Percentiles rank a stretch among this genome's conserved stretches.
These are phyloP conservation scores for Colletotrichum lini DNA, from an alignment of 2,329 filamentous ascomycete genomes.

Conservation along the genomic window DNA sequence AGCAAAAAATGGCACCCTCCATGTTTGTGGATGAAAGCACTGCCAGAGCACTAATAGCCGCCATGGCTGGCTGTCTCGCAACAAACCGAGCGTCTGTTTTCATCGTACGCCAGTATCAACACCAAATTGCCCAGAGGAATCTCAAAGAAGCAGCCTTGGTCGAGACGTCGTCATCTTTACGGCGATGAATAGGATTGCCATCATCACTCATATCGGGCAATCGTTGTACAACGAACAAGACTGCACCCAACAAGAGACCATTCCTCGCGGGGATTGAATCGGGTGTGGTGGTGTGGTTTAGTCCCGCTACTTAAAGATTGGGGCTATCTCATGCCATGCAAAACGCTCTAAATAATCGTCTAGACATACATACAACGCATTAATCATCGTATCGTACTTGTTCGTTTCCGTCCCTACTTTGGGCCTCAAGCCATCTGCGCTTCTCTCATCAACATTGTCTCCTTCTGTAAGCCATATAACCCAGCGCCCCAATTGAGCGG, in stretches of 20 bases:
- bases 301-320: slow-evolving; percentile 37
- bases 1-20: too few relatives aligned
- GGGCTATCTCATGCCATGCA: slow-evolving; percentile 42
- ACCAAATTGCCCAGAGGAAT: too few relatives aligned
- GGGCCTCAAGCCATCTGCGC: slow-evolving; percentile 22
- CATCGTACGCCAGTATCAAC: too few relatives aligned
- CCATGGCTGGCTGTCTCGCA: too few relatives aligned
- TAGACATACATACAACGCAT: slow-evolving; percentile 38
- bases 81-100: too few relatives aligned
- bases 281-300: not conserved
- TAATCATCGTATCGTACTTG: slow-evolving; percentile 32
- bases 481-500: slow-evolving; percentile 5
- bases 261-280: not conserved
- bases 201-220: too few relatives aligned
- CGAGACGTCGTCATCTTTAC: slow-evolving; percentile 1
- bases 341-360: slow-evolving; percentile 39
- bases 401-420: slow-evolving; percentile 5
- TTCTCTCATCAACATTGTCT: slow-evolving; percentile 11
- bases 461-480: slow-evolving; percentile 3
- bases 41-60: too few relatives aligned
- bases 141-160: too few relatives aligned
- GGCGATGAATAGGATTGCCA: not conserved
- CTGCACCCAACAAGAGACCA: not conserved
- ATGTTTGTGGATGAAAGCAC: too few relatives aligned
- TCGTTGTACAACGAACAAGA: not conserved